A percentile compares a stretch with the other conserved stretches of the same genome.
Evolutionary conservation across 495 filamentous ascomycete species (phyloP).

Genomic region (Aspergillus sclerotiicarbonarius): DNA sequence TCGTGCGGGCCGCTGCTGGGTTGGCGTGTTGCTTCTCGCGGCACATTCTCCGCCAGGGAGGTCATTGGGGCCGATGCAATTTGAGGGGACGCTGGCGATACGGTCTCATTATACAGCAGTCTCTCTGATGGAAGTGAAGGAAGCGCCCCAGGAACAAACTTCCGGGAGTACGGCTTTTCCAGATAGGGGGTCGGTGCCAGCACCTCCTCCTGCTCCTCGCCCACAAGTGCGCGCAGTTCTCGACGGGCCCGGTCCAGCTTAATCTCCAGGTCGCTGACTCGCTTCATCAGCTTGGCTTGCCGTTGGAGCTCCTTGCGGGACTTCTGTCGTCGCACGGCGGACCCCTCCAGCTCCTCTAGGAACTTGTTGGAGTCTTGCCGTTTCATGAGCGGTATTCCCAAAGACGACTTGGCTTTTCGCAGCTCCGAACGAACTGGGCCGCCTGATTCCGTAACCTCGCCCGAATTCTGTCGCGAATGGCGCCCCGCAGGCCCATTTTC

Average conservation of each 20-base stretch:
- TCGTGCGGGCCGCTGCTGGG: conserved; percentile 7
- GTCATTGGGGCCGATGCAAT: conserved; percentile 18
- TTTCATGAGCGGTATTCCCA: conserved; percentile 33
- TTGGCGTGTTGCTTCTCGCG: not conserved
- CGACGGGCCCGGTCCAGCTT: conserved; percentile 58
- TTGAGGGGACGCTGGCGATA: conserved; percentile 8
- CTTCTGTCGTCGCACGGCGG: conserved; percentile 45
- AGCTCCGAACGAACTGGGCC: conserved; percentile 39
- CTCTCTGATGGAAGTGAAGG: conserved; percentile 61
- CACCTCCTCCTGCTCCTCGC: conserved; percentile 39
- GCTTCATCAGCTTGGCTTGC: conserved; percentile 61
- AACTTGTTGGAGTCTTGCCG: conserved; percentile 18
- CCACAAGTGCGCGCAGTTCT: conserved; percentile 52
- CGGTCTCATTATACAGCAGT: conserved; percentile 36
- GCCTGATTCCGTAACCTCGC: conserved; percentile 20
- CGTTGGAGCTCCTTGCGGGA: conserved; percentile 61
- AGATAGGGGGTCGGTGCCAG: conserved; percentile 24
- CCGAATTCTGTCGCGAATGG: conserved; percentile 26
- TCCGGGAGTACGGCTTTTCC: conserved; percentile 42
- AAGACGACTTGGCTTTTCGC: conserved; percentile 30
- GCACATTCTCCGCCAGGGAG: conserved; percentile 13
- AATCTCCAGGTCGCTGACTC: conserved; percentile 63
- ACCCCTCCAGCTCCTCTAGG: conserved; percentile 29
- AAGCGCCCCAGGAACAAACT: conserved; percentile 55
- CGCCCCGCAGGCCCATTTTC: conserved; percentile 20